phyloP scores from a whole-genome alignment of 2,329 filamentous ascomycete genomes.

The Trichoderma sp. region DNA sequence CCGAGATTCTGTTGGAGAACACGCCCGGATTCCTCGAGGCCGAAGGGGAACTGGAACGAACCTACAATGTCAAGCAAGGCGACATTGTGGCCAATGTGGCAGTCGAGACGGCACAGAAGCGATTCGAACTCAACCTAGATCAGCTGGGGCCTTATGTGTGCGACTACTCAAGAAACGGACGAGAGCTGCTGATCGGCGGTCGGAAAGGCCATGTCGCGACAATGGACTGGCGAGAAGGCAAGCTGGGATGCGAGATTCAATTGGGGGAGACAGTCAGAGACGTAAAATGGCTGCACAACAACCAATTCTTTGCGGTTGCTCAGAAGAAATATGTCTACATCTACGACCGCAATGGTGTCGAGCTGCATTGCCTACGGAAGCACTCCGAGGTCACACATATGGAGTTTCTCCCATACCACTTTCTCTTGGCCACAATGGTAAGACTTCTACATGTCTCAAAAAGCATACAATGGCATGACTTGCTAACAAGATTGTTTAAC shows the following conservation, averaged over 20 bases:
- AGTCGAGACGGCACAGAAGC: constrained; percentile 85
- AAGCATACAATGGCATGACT: fast-evolving
- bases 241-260: constrained; percentile 87
- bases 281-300: constrained; percentile 90
- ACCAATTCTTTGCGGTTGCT: constrained; percentile 90
- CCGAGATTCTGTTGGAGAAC: constrained; percentile 91
- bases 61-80: constrained; percentile 88
- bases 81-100: constrained; percentile 76
- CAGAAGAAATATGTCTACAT: constrained; percentile 98
- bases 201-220: constrained; percentile 93
- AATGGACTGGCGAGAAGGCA: constrained; percentile 94
- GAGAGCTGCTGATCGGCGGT: constrained; percentile 80
- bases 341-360: constrained; percentile 87
- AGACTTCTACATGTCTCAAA: constrained; percentile 33
- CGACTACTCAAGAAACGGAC: constrained; percentile 88
- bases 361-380: constrained; percentile 87
- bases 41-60: constrained; percentile 84
- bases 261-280: constrained; percentile 88
- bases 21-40: constrained; percentile 82
- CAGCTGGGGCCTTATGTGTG: constrained; percentile 82
- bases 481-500: constrained; percentile 39
- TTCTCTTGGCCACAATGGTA: constrained; percentile 82
- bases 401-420: constrained; percentile 96
- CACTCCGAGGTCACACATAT: constrained; percentile 90
- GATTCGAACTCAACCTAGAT: constrained; percentile 84